phyloP scores from a whole-genome alignment of 352 stramenopile species.

The Hyaloperonospora brassicae region DNA sequence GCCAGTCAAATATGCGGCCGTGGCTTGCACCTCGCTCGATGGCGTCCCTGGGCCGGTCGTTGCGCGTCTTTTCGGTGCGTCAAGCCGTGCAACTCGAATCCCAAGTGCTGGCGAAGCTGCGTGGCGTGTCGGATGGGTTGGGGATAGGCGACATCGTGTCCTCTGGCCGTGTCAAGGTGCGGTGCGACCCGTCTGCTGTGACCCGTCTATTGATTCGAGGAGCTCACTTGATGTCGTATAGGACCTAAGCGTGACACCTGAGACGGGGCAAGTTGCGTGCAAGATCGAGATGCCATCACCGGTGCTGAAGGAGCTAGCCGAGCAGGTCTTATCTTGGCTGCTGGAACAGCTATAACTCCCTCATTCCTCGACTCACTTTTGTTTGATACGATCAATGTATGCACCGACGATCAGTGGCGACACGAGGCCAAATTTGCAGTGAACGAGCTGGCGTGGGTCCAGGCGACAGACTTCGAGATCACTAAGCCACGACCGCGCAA shows the following conservation, averaged over 20 bases:
- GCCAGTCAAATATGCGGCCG: slow-evolving; percentile 23
- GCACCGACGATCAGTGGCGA: slow-evolving; percentile 48
- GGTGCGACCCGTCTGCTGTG: not conserved
- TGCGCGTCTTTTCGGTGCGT: slow-evolving; percentile 50
- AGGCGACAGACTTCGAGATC: slow-evolving; percentile 56
- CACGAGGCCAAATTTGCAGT: slow-evolving; percentile 43
- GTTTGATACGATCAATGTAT: not conserved
- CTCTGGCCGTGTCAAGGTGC: slow-evolving; percentile 72
- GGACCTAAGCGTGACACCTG: slow-evolving; percentile 44
- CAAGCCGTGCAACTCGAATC: slow-evolving; percentile 62
- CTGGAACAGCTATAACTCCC: not conserved
- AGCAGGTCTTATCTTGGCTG: slow-evolving; percentile 42
- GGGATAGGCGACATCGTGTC: slow-evolving; percentile 68
- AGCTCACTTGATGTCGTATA: slow-evolving; percentile 14
- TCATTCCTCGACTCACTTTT: not conserved
- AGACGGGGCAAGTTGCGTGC: slow-evolving; percentile 47
- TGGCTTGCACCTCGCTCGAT: slow-evolving; percentile 6
- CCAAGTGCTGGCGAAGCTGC: slow-evolving; percentile 66
- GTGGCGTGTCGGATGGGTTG: slow-evolving; percentile 58
- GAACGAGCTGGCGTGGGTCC: slow-evolving; percentile 65
- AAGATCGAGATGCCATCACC: slow-evolving; percentile 66
- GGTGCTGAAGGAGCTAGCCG: slow-evolving; percentile 55
- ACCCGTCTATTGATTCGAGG: not conserved
- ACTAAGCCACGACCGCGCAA: slow-evolving; percentile 55
- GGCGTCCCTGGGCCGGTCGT: slow-evolving; percentile 17